phyloP scores from a whole-genome alignment of 2,329 filamentous ascomycete species.

The Ceratocystis lukuohia region DNA sequence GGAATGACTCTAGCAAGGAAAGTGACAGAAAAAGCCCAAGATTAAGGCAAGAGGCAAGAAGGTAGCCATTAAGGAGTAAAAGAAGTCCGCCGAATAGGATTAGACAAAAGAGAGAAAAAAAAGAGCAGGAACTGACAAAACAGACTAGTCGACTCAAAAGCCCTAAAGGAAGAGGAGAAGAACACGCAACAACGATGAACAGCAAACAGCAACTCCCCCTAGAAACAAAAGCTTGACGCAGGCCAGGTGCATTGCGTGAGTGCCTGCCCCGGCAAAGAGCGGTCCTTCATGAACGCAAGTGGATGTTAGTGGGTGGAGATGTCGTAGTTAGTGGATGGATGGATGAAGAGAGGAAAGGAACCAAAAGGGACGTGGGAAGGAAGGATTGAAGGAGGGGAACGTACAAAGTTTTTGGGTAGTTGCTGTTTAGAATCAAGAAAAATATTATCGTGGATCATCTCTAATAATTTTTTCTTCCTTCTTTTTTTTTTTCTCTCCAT shows the following conservation, averaged over 20 bases:
- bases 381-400: conserved; percentile 6
- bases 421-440: neutral
- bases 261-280: neutral
- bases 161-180: neutral
- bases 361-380: neutral
- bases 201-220: neutral
- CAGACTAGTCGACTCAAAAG: neutral
- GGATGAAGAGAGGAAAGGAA: neutral
- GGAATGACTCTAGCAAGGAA: neutral
- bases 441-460: conserved; percentile 7
- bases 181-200: neutral
- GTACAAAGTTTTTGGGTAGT: conserved; percentile 2
- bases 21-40: neutral
- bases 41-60: neutral
- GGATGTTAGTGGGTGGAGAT: neutral
- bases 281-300: too few relatives aligned
- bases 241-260: neutral
- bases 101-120: neutral
- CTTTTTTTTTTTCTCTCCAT: neutral
- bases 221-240: neutral
- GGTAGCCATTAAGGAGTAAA: neutral
- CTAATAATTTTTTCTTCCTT: neutral
- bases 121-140: neutral
- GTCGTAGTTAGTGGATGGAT: neutral
- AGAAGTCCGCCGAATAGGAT: neutral